Percentiles rank a stretch among this genome's conserved stretches.
phyloP scores from a whole-genome alignment of 1,284 basidiomycete species.

The Lignosus rhinocerotis region DNA sequence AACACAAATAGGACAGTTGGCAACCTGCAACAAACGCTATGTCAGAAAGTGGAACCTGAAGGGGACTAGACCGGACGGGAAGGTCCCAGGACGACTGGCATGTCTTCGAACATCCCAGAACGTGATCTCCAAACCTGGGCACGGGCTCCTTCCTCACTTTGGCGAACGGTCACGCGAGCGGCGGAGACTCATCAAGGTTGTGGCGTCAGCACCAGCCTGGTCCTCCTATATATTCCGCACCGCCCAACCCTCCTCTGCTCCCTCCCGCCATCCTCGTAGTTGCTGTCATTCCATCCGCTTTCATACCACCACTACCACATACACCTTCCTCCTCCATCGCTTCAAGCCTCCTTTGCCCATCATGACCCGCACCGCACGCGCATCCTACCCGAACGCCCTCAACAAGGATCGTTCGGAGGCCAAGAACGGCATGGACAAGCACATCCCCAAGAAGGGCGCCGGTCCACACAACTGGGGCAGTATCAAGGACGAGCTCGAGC shows the following conservation, averaged over 20 bases:
- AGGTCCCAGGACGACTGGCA: background rate
- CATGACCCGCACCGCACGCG: slow-evolving; percentile 81
- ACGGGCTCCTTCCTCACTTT: slow-evolving; percentile 8
- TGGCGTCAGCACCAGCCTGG: slow-evolving; percentile 19
- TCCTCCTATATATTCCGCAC: slow-evolving; percentile 15
- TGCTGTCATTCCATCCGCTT: background rate
- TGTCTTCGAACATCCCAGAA: slow-evolving; percentile 22
- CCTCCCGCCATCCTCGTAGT: slow-evolving; percentile 4
- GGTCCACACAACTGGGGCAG: slow-evolving; percentile 86
- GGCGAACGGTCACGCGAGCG: slow-evolving; percentile 21
- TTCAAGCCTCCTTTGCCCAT: slow-evolving; percentile 5
- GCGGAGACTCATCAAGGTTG: slow-evolving; percentile 7
- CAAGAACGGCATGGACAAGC: slow-evolving; percentile 73
- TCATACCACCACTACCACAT: background rate
- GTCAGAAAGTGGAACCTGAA: background rate
- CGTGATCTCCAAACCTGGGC: slow-evolving; percentile 8
- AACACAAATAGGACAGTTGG: background rate
- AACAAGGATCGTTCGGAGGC: slow-evolving; percentile 78
- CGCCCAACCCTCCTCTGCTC: background rate
- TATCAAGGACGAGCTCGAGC: slow-evolving; percentile 59
- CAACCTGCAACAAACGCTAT: background rate
- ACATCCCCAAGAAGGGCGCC: slow-evolving; percentile 75
- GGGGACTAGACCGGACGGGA: slow-evolving; percentile 23
- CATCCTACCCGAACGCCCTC: slow-evolving; percentile 73
- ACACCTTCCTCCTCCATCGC: background rate